Base-by-base conservation (phyloP, 148 eudicot species). In the Rhododendron ferrugineum region DNA sequence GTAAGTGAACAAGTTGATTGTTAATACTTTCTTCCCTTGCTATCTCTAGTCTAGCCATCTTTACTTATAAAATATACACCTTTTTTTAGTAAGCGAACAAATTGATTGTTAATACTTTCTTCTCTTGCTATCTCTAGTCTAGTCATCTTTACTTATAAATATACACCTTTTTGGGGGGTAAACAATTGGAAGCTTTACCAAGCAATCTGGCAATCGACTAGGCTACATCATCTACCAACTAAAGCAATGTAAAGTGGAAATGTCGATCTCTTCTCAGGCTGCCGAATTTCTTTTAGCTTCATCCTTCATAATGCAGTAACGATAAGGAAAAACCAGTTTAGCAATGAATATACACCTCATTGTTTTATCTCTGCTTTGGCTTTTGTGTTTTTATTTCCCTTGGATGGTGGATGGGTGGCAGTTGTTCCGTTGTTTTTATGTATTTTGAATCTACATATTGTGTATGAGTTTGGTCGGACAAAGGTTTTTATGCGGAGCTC, bases 1-100 rank as follows among this genome's bases (percentile, higher is more conserved):
- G 98, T 94, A 90, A 92, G 95, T 83, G 70, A 84, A 18, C 78
- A 6, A 80, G 77, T 86, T 84, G 56, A 36, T 73, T 60, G 22
- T 73, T 73, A 42, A 13, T 9, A 70, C 44, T 83, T 47, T 49
- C 11, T 50, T 66, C n/a, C 56, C 23, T 64, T 82, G 22, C 26
- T 32, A 6, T 82, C 77, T 64, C 56, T 68, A 60, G 56, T 66
- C 49, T 68, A 64, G 40, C 26, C 52, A n/a, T 82, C n/a, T 80
- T 80, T 56, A 32, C 30, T 1, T 4, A 1, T 56, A 80, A 80
- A 32, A 30, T 26, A 50, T 23, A 37, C 60, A 6, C 44, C 44
- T 40, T 40, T 40, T 40, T 52, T 82, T 82, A 83, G 98, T 94
- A 89, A 92, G 95, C 83, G 70, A 84, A 18, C 78, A 16, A 80